Evolutionary conservation across 2,329 filamentous ascomycete genomes (phyloP).

Genomic region (Bipolaris gigantea): DNA sequence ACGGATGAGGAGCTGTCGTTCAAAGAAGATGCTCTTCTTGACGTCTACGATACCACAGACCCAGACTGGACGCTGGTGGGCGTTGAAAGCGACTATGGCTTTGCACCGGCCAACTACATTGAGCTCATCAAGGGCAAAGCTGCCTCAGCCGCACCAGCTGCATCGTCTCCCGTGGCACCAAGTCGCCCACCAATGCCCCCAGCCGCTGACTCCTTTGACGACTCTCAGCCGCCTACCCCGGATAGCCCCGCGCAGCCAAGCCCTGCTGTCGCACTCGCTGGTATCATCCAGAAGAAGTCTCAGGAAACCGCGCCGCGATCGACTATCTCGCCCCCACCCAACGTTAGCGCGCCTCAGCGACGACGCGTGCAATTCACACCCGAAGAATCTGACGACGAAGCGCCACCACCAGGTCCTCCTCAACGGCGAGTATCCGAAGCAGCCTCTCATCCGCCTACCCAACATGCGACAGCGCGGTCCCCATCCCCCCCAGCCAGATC

Average conservation of each 20-base stretch:
- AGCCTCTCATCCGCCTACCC: slow-evolving; percentile 53
- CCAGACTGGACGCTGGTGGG: slow-evolving; percentile 97
- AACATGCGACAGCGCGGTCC: slow-evolving; percentile 46
- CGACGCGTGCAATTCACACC: slow-evolving; percentile 61
- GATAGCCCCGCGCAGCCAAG: slow-evolving; percentile 53
- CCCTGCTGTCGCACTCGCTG: slow-evolving; percentile 62
- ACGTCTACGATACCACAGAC: slow-evolving; percentile 87
- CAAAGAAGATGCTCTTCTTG: slow-evolving; percentile 78
- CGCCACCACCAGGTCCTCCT: slow-evolving; percentile 62
- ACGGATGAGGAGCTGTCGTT: slow-evolving; percentile 98
- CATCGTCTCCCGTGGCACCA: slow-evolving; percentile 53
- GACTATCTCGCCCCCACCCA: slow-evolving; percentile 55
- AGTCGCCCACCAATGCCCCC: slow-evolving; percentile 43
- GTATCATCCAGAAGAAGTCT: slow-evolving; percentile 54
- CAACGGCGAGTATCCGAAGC: slow-evolving; percentile 62
- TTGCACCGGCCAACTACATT: slow-evolving; percentile 95
- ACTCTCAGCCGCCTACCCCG: slow-evolving; percentile 48
- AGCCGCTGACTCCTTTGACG: slow-evolving; percentile 50
- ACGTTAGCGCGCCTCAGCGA: slow-evolving; percentile 50
- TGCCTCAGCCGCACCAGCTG: slow-evolving; percentile 22
- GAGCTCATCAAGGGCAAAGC: slow-evolving; percentile 63
- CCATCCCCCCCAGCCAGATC: slow-evolving; percentile 39
- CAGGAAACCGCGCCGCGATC: slow-evolving; percentile 40
- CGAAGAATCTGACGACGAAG: slow-evolving; percentile 69
- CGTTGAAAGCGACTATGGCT: slow-evolving; percentile 81